Conservation (phyloP, 2,329 filamentous ascomycete genomes). For the Diaporthe eres region DNA sequence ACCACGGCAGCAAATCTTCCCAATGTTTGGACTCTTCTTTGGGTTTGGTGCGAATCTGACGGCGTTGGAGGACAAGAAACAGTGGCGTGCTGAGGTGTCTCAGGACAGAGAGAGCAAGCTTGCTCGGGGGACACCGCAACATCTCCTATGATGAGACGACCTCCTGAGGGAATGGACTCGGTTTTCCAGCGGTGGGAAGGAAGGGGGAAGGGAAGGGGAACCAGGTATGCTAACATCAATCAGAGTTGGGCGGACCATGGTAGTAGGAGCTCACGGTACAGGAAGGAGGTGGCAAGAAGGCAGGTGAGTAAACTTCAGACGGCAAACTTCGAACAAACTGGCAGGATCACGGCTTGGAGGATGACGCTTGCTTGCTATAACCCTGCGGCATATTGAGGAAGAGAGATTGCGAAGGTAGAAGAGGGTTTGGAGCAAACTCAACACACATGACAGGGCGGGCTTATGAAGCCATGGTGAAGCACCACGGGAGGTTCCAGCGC, state of each 20-base stretch:
- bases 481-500: conserved; percentile 16
- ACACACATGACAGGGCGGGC: background rate
- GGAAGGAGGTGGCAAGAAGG: background rate
- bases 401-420: background rate
- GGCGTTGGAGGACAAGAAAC: background rate
- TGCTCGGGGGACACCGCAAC: conserved; percentile 4
- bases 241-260: background rate
- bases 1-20: background rate
- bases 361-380: conserved; percentile 3
- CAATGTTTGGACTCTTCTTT: background rate
- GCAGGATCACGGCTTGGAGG: background rate
- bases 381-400: background rate
- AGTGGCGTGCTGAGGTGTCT: conserved; percentile 32
- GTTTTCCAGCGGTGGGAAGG: background rate
- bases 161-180: background rate
- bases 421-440: background rate
- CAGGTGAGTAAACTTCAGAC: conserved; percentile 23
- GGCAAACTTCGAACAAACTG: conserved; percentile 36
- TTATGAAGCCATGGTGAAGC: conserved; percentile 19
- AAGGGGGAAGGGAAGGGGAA: background rate
- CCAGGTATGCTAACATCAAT: conserved; percentile 15
- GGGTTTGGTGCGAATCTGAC: too few relatives aligned
- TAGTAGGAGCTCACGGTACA: background rate
- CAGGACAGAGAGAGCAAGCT: conserved; percentile 15
- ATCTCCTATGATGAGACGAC: conserved; percentile 7